Conservation (phyloP, 2,329 filamentous ascomycete species). For the Aspergillus sp. region DNA sequence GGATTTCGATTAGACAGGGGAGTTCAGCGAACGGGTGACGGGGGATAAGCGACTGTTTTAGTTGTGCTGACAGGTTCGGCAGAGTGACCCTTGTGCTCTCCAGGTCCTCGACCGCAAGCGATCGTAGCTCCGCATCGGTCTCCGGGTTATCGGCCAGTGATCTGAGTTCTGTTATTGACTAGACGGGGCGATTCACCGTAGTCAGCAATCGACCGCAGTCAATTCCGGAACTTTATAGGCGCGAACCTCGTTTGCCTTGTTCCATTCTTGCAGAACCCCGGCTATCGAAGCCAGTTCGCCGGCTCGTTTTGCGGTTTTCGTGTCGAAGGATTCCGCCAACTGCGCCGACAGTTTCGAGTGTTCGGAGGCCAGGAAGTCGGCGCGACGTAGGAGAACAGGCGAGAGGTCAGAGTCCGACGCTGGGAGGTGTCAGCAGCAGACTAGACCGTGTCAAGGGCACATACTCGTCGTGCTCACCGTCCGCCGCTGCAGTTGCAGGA, state of each 20-base stretch:
- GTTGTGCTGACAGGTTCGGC: slow-evolving; percentile 51
- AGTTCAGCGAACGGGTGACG: slow-evolving; percentile 82
- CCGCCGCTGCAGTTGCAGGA: slow-evolving; percentile 16
- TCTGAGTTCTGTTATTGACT: slow-evolving; percentile 59
- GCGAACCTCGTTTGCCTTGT: slow-evolving; percentile 47
- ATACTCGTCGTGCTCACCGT: slow-evolving; percentile 24
- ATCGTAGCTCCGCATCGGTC: slow-evolving; percentile 50
- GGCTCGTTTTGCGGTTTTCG: slow-evolving; percentile 46
- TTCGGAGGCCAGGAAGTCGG: slow-evolving; percentile 46
- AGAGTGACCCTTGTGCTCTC: slow-evolving; percentile 55
- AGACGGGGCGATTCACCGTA: slow-evolving; percentile 6
- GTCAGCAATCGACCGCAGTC: slow-evolving; percentile 1
- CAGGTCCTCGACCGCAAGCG: slow-evolving; percentile 60
- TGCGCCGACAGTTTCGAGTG: slow-evolving; percentile 45
- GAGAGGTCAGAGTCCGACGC: slow-evolving; percentile 35
- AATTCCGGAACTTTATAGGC: neutral
- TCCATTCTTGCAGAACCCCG: slow-evolving; percentile 47
- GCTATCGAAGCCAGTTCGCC: slow-evolving; percentile 47
- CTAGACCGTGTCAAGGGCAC: slow-evolving; percentile 9
- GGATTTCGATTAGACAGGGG: slow-evolving; percentile 83
- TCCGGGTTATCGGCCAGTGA: slow-evolving; percentile 61
- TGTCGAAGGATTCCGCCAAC: slow-evolving; percentile 47
- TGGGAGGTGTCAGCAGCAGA: slow-evolving; percentile 12
- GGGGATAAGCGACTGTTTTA: slow-evolving; percentile 73
- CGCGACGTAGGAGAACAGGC: slow-evolving; percentile 46